A percentile compares a stretch with the other conserved stretches of the same genome.
Evolutionary conservation across 2,329 filamentous ascomycete species (phyloP).

Genomic region (Diaporthe sp.): DNA sequence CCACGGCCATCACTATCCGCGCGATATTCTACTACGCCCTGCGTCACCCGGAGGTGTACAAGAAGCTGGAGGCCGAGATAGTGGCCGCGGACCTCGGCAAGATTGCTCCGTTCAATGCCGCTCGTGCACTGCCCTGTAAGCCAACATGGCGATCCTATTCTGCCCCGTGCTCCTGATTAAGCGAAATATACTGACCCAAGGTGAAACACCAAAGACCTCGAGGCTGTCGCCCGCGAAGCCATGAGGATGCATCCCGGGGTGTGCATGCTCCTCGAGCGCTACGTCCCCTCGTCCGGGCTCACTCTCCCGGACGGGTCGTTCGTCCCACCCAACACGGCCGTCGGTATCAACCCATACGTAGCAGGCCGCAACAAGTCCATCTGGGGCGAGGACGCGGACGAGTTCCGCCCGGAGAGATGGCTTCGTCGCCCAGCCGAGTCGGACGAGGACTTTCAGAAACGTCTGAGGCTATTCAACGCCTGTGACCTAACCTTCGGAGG

Average conservation of each 20-base stretch:
- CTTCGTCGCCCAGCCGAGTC: neutral
- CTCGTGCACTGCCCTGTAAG: slow-evolving; percentile 51
- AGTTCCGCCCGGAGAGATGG: slow-evolving; percentile 37
- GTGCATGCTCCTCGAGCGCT: slow-evolving; percentile 63
- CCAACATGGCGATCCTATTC: too few species aligned
- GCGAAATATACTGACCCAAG: too few species aligned
- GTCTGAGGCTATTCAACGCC: slow-evolving; percentile 16
- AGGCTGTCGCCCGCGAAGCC: slow-evolving; percentile 66
- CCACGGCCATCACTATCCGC: neutral
- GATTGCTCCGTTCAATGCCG: slow-evolving; percentile 40
- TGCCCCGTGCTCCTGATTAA: too few species aligned
- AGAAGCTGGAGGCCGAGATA: slow-evolving; percentile 40
- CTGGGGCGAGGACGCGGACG: slow-evolving; percentile 36
- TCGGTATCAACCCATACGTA: slow-evolving; percentile 35
- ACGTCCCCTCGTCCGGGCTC: slow-evolving; percentile 59
- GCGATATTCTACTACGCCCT: neutral
- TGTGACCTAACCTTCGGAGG: slow-evolving; percentile 28
- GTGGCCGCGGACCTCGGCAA: slow-evolving; percentile 26
- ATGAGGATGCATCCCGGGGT: slow-evolving; percentile 64
- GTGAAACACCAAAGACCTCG: slow-evolving; percentile 52
- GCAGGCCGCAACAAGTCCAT: slow-evolving; percentile 27
- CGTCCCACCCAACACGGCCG: slow-evolving; percentile 15
- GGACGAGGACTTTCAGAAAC: neutral
- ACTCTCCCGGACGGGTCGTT: slow-evolving; percentile 52
- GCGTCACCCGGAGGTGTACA: neutral